phyloP scores from a whole-genome alignment of 345 rosid genomes.

The Chamaenerion angustifolium region DNA sequence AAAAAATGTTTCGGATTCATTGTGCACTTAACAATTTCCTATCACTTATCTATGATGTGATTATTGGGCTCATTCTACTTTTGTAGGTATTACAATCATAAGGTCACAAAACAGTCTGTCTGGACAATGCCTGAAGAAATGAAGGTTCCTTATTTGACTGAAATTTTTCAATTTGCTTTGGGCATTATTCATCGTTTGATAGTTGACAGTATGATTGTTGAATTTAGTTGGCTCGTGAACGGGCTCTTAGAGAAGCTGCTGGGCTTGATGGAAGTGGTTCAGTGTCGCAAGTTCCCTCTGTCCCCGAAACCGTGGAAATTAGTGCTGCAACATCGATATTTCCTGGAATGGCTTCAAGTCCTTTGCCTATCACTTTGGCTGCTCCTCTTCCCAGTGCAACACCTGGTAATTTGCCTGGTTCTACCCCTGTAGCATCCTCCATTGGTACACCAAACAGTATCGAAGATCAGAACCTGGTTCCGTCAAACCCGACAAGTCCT shows the following conservation, averaged over 20 bases:
- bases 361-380: slow-evolving; percentile 35
- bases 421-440: slow-evolving; percentile 28
- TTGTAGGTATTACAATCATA: slow-evolving; percentile 85
- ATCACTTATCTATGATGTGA: too few relatives aligned
- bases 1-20: too few relatives aligned
- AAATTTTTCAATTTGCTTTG: slow-evolving; percentile 5
- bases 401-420: slow-evolving; percentile 27
- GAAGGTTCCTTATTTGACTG: slow-evolving; percentile 49
- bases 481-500: slow-evolving; percentile 16
- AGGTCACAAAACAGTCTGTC: slow-evolving; percentile 82
- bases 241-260: slow-evolving; percentile 44
- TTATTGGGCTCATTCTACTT: slow-evolving; percentile 2
- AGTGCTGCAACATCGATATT: slow-evolving; percentile 19
- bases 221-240: slow-evolving; percentile 91
- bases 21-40: too few relatives aligned
- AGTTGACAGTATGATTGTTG: slow-evolving; percentile 13
- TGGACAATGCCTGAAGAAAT: slow-evolving; percentile 96
- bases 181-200: slow-evolving; percentile 5
- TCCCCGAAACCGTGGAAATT: slow-evolving; percentile 25
- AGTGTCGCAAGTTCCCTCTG: slow-evolving; percentile 30
- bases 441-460: slow-evolving; percentile 14
- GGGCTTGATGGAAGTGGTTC: slow-evolving; percentile 28
- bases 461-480: slow-evolving; percentile 13
- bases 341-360: slow-evolving; percentile 44
- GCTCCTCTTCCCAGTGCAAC: slow-evolving; percentile 26